Evolutionary conservation across 345 rosid species (phyloP).

Genomic region (Hypericum perforatum): DNA sequence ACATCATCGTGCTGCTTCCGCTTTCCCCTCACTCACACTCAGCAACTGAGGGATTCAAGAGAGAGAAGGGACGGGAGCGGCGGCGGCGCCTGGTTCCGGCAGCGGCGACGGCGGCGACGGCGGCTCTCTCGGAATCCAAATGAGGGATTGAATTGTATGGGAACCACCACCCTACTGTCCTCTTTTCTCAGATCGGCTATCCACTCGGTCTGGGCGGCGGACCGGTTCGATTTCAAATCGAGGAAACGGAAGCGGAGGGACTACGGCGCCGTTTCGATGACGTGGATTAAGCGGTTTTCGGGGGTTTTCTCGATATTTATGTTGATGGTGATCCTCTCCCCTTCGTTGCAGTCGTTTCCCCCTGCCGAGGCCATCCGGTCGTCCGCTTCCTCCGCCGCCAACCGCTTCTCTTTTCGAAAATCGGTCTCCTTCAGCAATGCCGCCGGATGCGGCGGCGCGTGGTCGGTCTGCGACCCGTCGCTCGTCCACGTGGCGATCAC

Average conservation of each 20-base stretch:
- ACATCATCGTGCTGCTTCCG: too few species aligned
- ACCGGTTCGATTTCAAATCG: constrained; percentile 20
- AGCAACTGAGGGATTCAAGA: too few species aligned
- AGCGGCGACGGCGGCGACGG: too few species aligned
- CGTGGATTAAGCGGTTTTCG: constrained; percentile 61
- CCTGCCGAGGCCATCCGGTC: constrained; percentile 81
- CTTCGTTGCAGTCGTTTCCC: constrained; percentile 76
- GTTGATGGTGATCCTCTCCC: constrained; percentile 65
- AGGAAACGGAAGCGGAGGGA: constrained; percentile 32
- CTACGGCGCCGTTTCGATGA: constrained; percentile 34
- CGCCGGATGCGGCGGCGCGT: constrained; percentile 52
- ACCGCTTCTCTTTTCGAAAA: constrained; percentile 48
- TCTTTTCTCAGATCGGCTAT: constrained; percentile 13
- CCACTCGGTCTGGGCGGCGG: constrained; percentile 4
- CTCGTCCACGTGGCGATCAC: constrained; percentile 84
- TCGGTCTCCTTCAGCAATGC: constrained; percentile 70
- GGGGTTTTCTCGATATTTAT: constrained; percentile 65
- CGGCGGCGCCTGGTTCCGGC: too few species aligned
- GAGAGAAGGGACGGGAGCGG: too few species aligned
- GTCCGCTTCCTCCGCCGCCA: neutral
- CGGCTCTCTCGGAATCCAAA: constrained; percentile 24
- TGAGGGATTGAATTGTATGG: constrained; percentile 1
- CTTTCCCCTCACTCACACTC: too few species aligned
- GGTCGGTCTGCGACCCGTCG: constrained; percentile 56
- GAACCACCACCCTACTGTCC: constrained; percentile 9